Percentiles rank a stretch among this genome's conserved stretches.
phyloP scores from a whole-genome alignment of 2,329 filamentous ascomycete species.

The Tolypocladium tundrense region DNA sequence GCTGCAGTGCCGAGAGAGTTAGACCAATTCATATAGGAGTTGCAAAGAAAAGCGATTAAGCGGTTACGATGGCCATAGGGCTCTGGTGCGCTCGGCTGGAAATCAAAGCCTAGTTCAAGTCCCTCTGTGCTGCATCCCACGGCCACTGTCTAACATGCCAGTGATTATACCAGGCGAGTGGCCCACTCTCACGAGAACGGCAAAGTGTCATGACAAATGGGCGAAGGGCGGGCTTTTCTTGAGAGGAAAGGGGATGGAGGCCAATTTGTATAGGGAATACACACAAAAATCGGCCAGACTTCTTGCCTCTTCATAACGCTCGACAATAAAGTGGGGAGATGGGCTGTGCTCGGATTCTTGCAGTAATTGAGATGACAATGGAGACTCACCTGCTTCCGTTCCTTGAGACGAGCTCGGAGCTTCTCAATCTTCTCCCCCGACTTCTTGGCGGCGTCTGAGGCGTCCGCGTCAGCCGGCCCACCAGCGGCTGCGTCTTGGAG shows the following conservation, averaged over 20 bases:
- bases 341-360: background rate
- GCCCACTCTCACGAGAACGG: background rate
- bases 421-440: constrained; percentile 46
- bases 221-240: background rate
- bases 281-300: background rate
- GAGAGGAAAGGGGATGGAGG: background rate
- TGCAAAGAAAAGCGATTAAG: background rate
- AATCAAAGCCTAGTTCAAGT: background rate
- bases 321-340: background rate
- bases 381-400: constrained; percentile 48
- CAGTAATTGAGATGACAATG: constrained; percentile 1
- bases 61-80: background rate
- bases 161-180: background rate
- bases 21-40: background rate
- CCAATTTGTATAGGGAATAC: background rate
- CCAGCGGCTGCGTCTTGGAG: constrained; percentile 25
- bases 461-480: constrained; percentile 23
- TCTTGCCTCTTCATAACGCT: background rate
- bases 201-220: background rate
- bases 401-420: constrained; percentile 41
- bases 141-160: background rate
- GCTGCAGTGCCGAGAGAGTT: constrained; percentile 23
- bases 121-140: background rate
- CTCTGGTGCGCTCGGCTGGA: too few species aligned
- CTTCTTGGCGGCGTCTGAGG: constrained; percentile 28